Conservation (phyloP, 257 asterid species). For the Coffea eugenioides region DNA sequence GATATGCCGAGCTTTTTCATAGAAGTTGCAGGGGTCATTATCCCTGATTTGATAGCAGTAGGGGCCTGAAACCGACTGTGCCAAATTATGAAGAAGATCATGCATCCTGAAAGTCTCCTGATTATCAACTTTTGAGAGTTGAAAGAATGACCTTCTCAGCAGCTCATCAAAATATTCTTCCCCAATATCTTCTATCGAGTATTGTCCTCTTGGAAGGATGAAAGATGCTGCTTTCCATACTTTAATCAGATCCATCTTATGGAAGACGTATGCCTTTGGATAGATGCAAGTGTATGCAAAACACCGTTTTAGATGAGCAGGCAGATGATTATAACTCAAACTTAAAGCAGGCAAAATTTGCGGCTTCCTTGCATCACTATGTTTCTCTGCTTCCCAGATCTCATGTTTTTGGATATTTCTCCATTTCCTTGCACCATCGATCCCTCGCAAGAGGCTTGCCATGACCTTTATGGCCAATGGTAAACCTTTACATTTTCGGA, state of each 20-base stretch:
- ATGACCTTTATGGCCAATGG: conserved; percentile 10
- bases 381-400: conserved; percentile 13
- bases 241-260: conserved; percentile 12
- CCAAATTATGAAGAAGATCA: conserved; percentile 19
- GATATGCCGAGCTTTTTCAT: conserved; percentile 27
- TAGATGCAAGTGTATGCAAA: conserved; percentile 26
- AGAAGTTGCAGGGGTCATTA: conserved; percentile 12
- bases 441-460: background rate
- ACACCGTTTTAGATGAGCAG: conserved; percentile 13
- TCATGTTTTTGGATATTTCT: conserved; percentile 9
- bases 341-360: conserved; percentile 8
- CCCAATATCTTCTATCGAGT: conserved; percentile 14
- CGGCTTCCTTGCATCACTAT: background rate
- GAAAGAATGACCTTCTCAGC: conserved; percentile 18
- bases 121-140: background rate
- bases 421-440: conserved; percentile 8
- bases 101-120: conserved; percentile 17
- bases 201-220: conserved; percentile 1
- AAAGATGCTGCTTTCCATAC: conserved; percentile 27
- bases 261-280: conserved; percentile 18
- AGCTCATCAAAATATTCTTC: conserved; percentile 18
- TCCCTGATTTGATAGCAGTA: conserved; percentile 13
- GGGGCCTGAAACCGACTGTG: conserved; percentile 19
- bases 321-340: conserved; percentile 21
- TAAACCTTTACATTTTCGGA: conserved; percentile 6